A percentile compares a stretch with the other conserved stretches of the same genome.
Conservation (phyloP, 192 early-diverging fungal genomes). For the Gryganskiella cystojenkinii region DNA sequence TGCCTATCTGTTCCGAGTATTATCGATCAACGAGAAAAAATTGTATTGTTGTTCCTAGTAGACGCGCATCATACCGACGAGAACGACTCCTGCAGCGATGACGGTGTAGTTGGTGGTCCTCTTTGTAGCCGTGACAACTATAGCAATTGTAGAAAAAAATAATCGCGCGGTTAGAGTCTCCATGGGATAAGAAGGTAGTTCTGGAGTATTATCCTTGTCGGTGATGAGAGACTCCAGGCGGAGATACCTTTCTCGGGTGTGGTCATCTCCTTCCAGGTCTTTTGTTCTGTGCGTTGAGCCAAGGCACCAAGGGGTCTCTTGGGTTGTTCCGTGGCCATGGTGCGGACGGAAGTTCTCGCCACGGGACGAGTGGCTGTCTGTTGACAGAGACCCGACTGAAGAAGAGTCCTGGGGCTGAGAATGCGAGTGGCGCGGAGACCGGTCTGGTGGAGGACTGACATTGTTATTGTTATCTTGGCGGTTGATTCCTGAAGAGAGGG, state of each 20-base stretch:
- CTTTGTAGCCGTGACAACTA: conserved; percentile 65
- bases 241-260: conserved; percentile 57
- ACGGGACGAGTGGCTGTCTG: background rate
- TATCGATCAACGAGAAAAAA: background rate
- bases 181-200: no score
- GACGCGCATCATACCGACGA: conserved; percentile 45
- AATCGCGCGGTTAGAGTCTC: background rate
- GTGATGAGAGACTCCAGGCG: no score
- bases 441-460: conserved; percentile 24
- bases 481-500: no score
- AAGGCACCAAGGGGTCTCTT: conserved; percentile 24
- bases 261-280: conserved; percentile 62
- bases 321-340: conserved; percentile 37
- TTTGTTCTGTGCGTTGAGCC: conserved; percentile 43
- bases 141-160: background rate
- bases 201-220: no score
- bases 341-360: conserved; percentile 16
- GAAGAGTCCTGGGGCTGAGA: conserved; percentile 2
- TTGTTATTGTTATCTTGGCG: background rate
- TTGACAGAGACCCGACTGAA: conserved; percentile 5
- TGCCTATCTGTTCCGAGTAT: background rate
- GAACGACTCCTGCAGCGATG: conserved; percentile 54
- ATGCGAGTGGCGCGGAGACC: conserved; percentile 25
- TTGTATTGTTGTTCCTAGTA: background rate
- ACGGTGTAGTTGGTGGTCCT: conserved; percentile 60